Evolutionary conservation across 23 red algal species (phyloP).

Genomic region (Chondrus crispus): DNA sequence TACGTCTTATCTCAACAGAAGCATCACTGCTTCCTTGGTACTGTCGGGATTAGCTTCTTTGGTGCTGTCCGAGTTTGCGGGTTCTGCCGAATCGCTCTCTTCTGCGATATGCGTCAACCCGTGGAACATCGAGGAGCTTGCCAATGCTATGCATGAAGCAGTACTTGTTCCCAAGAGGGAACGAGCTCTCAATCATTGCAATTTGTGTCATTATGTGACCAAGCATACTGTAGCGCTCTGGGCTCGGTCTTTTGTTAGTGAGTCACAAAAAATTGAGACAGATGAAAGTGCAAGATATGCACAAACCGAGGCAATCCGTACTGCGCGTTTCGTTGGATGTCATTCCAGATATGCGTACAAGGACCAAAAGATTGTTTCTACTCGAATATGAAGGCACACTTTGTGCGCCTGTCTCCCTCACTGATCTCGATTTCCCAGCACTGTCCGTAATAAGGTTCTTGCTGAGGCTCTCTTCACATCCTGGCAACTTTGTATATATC

Average conservation of each 20-base stretch:
- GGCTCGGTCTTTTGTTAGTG: slow-evolving; percentile 87
- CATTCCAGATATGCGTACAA: slow-evolving; percentile 43
- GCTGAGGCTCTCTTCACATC: slow-evolving; percentile 63
- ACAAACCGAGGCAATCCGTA: slow-evolving; percentile 41
- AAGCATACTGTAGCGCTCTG: slow-evolving; percentile 91
- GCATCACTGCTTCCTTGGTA: slow-evolving; percentile 77
- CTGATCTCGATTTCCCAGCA: slow-evolving; percentile 66
- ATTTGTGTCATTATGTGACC: slow-evolving; percentile 90
- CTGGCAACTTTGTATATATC: slow-evolving; percentile 80
- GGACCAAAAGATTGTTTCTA: slow-evolving; percentile 59
- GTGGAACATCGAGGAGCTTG: slow-evolving; percentile 95
- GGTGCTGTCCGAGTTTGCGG: slow-evolving; percentile 96
- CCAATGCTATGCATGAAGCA: slow-evolving; percentile 85
- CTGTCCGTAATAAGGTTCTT: slow-evolving; percentile 57
- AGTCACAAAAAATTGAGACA: slow-evolving; percentile 74
- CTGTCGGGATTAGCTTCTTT: too few species aligned
- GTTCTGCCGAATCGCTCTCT: slow-evolving; percentile 86
- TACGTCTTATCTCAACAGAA: slow-evolving; percentile 95
- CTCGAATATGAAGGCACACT: slow-evolving; percentile 91
- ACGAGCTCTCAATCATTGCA: slow-evolving; percentile 90
- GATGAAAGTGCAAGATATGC: slow-evolving; percentile 37
- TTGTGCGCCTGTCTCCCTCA: slow-evolving; percentile 38
- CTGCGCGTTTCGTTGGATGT: slow-evolving; percentile 64
- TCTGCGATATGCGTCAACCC: slow-evolving; percentile 95
- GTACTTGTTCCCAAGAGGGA: slow-evolving; percentile 76